Evolutionary conservation across 331 rosid species (phyloP).

Genomic region (Spiraea crenata): DNA sequence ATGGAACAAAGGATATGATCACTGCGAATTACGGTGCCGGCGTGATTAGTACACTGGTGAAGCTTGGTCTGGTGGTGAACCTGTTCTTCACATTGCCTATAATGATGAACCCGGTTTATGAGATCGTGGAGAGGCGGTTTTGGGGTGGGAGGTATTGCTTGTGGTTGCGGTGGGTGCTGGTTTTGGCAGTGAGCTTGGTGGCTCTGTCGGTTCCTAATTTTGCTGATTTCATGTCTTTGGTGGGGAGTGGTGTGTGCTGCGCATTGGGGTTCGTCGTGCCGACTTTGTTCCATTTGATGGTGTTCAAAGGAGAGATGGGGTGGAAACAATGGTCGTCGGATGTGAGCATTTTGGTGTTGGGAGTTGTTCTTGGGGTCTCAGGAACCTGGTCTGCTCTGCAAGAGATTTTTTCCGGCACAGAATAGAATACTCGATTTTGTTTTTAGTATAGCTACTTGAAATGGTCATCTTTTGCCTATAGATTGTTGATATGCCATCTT

Average conservation of each 20-base stretch:
- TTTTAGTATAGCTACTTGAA: neutral
- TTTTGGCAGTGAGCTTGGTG: conserved; percentile 52
- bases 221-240: conserved; percentile 76
- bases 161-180: conserved; percentile 72
- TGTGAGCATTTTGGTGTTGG: conserved; percentile 46
- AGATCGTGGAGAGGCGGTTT: conserved; percentile 67
- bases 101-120: conserved; percentile 94
- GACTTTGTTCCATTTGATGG: conserved; percentile 58
- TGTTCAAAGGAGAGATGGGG: conserved; percentile 62
- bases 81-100: conserved; percentile 75
- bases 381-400: conserved; percentile 69
- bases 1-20: conserved; percentile 66
- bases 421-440: neutral
- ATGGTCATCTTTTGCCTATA: neutral
- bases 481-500: too few relatives aligned
- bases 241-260: conserved; percentile 80
- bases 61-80: conserved; percentile 76
- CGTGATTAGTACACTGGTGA: conserved; percentile 49
- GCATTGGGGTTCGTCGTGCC: conserved; percentile 72
- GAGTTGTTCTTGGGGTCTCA: conserved; percentile 53
- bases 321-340: conserved; percentile 44
- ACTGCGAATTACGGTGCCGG: conserved; percentile 71
- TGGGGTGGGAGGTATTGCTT: conserved; percentile 57
- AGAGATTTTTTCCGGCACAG: conserved; percentile 40
- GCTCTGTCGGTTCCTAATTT: conserved; percentile 77